Percentiles rank a stretch among this genome's conserved stretches.
Evolutionary conservation across 306 rosid genomes (phyloP).

Genomic region (Lathyrus tuberosus): DNA sequence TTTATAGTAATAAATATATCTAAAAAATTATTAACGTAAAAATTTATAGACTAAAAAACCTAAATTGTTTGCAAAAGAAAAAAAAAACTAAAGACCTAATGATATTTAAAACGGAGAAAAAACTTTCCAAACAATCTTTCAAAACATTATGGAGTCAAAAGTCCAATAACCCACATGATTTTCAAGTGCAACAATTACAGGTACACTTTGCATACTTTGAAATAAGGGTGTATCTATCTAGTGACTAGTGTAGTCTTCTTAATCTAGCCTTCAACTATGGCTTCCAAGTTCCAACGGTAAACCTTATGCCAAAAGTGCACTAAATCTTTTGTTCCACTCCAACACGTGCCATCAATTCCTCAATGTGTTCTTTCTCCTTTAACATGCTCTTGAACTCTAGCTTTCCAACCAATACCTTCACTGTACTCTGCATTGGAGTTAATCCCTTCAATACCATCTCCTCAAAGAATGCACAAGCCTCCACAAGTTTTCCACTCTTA

Average conservation of each 20-base stretch:
- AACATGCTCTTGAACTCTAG: conserved; percentile 66
- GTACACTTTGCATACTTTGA: neutral
- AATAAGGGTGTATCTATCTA: neutral
- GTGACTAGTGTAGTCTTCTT: neutral
- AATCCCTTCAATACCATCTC: conserved; percentile 64
- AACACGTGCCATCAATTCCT: conserved; percentile 53
- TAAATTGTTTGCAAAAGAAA: too few species aligned
- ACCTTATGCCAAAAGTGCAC: neutral
- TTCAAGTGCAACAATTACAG: neutral
- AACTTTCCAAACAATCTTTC: neutral
- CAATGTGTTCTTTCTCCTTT: conserved; percentile 54
- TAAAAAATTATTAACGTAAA: too few species aligned
- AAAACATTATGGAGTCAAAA: neutral
- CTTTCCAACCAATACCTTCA: conserved; percentile 48
- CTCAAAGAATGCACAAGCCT: conserved; percentile 61
- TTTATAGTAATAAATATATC: too few species aligned
- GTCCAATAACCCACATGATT: neutral
- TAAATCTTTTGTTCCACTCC: neutral
- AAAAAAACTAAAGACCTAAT: too few species aligned
- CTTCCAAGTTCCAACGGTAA: neutral
- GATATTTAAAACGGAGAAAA: too few species aligned
- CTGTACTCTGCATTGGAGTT: conserved; percentile 42
- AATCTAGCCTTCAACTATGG: neutral
- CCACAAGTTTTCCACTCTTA: conserved; percentile 55
- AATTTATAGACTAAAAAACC: too few species aligned